Percentiles rank a stretch among this genome's conserved stretches.
Conservation (phyloP, 192 early-diverging fungal genomes). For the Dimargaris xerosporica region DNA sequence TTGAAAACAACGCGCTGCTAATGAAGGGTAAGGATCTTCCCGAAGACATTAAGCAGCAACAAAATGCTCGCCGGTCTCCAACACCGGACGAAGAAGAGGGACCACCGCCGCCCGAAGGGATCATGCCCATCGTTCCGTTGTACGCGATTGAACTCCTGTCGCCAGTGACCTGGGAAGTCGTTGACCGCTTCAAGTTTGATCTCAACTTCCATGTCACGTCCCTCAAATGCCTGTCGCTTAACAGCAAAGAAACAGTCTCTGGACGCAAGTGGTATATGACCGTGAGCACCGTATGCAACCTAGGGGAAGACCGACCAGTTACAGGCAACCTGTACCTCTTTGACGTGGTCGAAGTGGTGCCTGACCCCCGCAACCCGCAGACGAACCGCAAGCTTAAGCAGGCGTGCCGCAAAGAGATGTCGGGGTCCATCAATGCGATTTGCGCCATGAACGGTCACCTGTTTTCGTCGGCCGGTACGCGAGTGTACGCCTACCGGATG, state of each 20-base stretch:
- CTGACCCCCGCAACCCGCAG: constrained; percentile 83
- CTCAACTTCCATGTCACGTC: constrained; percentile 72
- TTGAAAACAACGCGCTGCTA: constrained; percentile 12
- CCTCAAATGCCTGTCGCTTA: constrained; percentile 61
- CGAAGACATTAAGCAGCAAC: too few species aligned
- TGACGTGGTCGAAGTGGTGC: constrained; percentile 94
- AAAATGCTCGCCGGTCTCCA: too few species aligned
- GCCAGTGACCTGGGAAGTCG: constrained; percentile 88
- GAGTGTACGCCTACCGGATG: constrained; percentile 74
- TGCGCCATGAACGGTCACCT: constrained; percentile 76
- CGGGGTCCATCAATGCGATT: constrained; percentile 73
- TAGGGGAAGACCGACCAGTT: constrained; percentile 82
- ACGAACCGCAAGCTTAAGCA: constrained; percentile 86
- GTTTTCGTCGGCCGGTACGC: constrained; percentile 72
- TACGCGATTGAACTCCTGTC: constrained; percentile 79
- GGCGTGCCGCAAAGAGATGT: constrained; percentile 67
- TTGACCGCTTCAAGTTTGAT: constrained; percentile 60
- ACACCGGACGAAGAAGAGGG: too few species aligned
- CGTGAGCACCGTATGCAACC: constrained; percentile 71
- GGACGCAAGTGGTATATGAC: constrained; percentile 78
- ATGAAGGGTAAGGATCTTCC: too few species aligned
- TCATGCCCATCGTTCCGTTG: constrained; percentile 40
- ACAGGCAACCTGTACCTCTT: constrained; percentile 83
- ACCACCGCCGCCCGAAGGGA: constrained; percentile 19
- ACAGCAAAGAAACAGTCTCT: constrained; percentile 66